A percentile compares a stretch with the other conserved stretches of the same genome.
phyloP scores from a whole-genome alignment of 202 grass and related monocot species.

The Panicum virgatum region DNA sequence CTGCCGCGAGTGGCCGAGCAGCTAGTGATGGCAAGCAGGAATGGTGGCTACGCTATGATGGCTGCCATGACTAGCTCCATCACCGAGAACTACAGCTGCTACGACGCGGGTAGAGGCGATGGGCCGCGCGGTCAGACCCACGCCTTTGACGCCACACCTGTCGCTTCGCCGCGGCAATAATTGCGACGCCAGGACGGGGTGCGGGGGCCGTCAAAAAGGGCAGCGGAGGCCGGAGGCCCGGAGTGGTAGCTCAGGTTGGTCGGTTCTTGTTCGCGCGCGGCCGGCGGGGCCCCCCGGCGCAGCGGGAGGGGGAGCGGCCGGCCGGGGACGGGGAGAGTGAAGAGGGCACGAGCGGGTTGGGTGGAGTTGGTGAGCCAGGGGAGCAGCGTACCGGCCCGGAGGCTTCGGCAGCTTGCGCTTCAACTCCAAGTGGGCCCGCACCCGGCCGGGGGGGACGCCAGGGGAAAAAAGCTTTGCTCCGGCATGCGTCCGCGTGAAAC shows the following conservation, averaged over 20 bases:
- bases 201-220: conserved; percentile 26
- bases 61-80: conserved; percentile 18
- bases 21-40: background rate
- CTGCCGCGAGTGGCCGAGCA: background rate
- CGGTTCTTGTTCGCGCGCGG: background rate
- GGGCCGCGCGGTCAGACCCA: conserved; percentile 9
- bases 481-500: background rate
- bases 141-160: conserved; percentile 30
- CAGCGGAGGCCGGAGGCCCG: background rate
- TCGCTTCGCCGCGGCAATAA: conserved; percentile 27
- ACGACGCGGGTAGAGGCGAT: too few species aligned
- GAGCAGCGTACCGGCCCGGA: background rate
- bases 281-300: background rate
- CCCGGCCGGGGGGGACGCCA: background rate
- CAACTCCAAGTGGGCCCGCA: background rate
- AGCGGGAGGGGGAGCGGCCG: background rate
- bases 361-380: conserved; percentile 37
- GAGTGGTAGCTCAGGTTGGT: too few species aligned
- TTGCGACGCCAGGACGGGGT: conserved; percentile 27
- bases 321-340: background rate
- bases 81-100: background rate
- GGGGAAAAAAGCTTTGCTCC: too few species aligned
- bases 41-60: conserved; percentile 22
- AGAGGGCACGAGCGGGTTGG: background rate
- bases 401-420: conserved; percentile 20